A percentile compares a stretch with the other conserved stretches of the same genome.
phyloP scores from a whole-genome alignment of 2,329 filamentous ascomycete species.

The Paecilomyces sp. region DNA sequence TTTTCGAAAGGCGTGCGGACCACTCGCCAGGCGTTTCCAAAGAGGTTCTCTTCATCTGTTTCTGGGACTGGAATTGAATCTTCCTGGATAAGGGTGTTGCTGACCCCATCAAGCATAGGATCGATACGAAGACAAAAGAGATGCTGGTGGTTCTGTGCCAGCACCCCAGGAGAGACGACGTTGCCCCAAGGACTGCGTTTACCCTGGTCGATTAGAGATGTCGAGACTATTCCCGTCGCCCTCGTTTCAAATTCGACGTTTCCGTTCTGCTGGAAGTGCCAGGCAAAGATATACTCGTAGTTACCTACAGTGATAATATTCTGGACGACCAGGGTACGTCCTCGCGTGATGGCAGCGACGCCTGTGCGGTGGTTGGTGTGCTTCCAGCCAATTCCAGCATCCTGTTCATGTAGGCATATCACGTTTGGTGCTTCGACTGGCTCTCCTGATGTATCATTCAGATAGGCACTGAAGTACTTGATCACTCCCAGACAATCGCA shows the following conservation, averaged over 20 bases:
- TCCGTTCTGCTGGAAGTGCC: conserved; percentile 57
- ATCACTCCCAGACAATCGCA: conserved; percentile 63
- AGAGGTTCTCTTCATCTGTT: conserved; percentile 51
- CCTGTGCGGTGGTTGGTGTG: conserved; percentile 62
- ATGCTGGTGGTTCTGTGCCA: conserved; percentile 66
- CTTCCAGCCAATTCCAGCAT: conserved; percentile 63
- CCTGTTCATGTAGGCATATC: conserved; percentile 63
- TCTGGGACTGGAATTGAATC: conserved; percentile 45
- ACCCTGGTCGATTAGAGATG: conserved; percentile 53
- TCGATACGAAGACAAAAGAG: conserved; percentile 61
- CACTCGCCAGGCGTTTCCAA: conserved; percentile 55
- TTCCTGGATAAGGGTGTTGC: conserved; percentile 49
- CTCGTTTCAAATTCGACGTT: conserved; percentile 55
- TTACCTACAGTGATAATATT: conserved; percentile 63
- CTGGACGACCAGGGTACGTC: conserved; percentile 58
- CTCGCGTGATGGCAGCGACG: conserved; percentile 54
- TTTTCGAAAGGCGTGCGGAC: conserved; percentile 41
- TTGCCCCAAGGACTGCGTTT: conserved; percentile 52
- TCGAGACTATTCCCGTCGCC: conserved; percentile 60
- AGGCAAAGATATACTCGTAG: conserved; percentile 64
- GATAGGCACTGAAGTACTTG: conserved; percentile 52
- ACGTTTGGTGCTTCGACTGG: conserved; percentile 51
- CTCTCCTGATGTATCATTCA: conserved; percentile 45
- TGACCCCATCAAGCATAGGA: conserved; percentile 52
- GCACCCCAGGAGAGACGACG: conserved; percentile 55